These are phyloP conservation scores for Stagonosporopsis vannaccii DNA, from an alignment of 2,329 filamentous ascomycete species.

Conservation along the genomic window DNA sequence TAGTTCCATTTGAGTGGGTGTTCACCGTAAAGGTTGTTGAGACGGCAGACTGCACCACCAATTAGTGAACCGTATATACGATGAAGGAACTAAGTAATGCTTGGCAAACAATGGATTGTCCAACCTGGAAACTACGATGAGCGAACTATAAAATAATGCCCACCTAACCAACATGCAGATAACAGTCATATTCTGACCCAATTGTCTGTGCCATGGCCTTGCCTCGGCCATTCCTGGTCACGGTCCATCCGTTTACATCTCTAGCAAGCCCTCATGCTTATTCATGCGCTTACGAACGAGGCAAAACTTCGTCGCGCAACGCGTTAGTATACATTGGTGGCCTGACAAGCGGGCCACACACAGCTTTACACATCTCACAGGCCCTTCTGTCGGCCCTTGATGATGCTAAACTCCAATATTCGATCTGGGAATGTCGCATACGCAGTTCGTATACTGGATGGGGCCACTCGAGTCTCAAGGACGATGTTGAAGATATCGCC, in stretches of 20 bases:
- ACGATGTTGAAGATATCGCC: constrained; percentile 24
- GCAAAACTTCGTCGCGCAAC: constrained; percentile 10
- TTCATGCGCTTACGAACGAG: constrained; percentile 27
- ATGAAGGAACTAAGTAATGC: not conserved
- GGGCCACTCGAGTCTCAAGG: constrained; percentile 26
- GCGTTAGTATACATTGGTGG: constrained; percentile 28
- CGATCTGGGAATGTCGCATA: constrained; percentile 30
- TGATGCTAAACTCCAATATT: constrained; percentile 7
- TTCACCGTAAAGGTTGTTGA: not conserved
- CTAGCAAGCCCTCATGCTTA: not conserved
- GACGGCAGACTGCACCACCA: not conserved
- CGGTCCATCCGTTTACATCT: constrained; percentile 22
- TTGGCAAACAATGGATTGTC: constrained; percentile 7
- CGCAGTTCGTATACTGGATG: constrained; percentile 29
- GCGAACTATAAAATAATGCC: not conserved
- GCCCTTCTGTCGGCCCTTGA: constrained; percentile 1
- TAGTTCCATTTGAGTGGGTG: too few species aligned
- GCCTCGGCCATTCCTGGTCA: constrained; percentile 4
- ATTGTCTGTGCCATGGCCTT: not conserved
- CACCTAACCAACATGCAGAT: not conserved
- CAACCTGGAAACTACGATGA: not conserved
- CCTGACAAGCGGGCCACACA: constrained; percentile 26
- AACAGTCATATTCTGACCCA: not conserved
- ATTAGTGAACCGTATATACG: not conserved
- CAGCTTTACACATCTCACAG: not conserved